These are phyloP conservation scores for Neoarthrinium moseri DNA, from an alignment of 2,329 filamentous ascomycete species.

Conservation along the genomic window DNA sequence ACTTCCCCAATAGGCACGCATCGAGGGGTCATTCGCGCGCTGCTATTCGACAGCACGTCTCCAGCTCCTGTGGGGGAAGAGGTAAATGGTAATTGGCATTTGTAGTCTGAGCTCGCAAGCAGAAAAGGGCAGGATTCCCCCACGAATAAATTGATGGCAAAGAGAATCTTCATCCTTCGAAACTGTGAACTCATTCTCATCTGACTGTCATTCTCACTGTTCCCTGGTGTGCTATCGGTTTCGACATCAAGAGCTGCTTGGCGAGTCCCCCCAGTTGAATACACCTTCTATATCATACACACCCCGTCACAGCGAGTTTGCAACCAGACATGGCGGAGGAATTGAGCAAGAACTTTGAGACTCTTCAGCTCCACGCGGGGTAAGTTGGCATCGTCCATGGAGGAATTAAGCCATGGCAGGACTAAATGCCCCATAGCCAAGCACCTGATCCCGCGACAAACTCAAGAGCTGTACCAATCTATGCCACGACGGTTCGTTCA, in stretches of 20 bases:
- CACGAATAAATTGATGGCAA: no score
- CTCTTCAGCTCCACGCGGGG: slow-evolving; percentile 83
- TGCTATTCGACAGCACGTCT: background rate
- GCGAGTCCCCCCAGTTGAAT: no score
- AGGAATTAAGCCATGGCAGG: slow-evolving; percentile 4
- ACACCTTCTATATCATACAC: no score
- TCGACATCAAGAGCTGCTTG: no score
- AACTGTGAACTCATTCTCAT: no score
- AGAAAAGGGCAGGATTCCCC: background rate
- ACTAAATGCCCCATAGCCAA: slow-evolving; percentile 53
- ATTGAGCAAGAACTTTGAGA: slow-evolving; percentile 70
- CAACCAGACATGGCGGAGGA: slow-evolving; percentile 39
- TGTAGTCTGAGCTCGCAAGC: background rate
- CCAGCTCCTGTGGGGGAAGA: background rate
- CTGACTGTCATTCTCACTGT: no score
- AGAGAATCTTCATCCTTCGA: no score
- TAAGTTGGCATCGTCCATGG: slow-evolving; percentile 38
- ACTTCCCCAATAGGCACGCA: slow-evolving; percentile 8
- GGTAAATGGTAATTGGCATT: background rate
- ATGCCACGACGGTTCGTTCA: slow-evolving; percentile 70
- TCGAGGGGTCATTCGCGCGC: background rate
- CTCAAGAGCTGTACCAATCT: slow-evolving; percentile 90
- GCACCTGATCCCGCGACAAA: slow-evolving; percentile 79
- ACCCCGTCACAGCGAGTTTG: no score
- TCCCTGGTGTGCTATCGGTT: no score